Conservation (phyloP, 352 stramenopile genomes). For the Pilasporangium apinafurcum region DNA sequence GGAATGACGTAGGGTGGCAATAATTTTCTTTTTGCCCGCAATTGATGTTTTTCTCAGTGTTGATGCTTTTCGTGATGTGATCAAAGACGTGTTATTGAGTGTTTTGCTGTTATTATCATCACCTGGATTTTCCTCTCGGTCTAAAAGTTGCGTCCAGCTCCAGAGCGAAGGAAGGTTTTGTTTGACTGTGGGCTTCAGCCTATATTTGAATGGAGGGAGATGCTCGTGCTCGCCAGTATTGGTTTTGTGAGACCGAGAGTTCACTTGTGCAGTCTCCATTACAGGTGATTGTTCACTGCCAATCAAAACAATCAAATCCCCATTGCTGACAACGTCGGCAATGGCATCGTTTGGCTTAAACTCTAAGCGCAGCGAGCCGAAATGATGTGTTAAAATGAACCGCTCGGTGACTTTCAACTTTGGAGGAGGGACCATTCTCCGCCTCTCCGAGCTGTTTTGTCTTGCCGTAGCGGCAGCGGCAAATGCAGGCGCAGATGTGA, state of each 20-base stretch:
- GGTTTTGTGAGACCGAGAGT: too few species aligned
- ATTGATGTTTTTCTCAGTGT: too few species aligned
- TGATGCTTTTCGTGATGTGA: too few species aligned
- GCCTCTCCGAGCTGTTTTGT: background rate
- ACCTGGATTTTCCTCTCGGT: too few species aligned
- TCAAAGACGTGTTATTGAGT: too few species aligned
- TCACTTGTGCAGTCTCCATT: too few species aligned
- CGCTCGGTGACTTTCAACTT: conserved; percentile 32
- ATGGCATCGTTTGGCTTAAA: conserved; percentile 16
- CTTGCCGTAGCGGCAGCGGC: background rate
- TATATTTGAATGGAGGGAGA: conserved; percentile 9
- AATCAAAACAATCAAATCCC: conserved; percentile 34
- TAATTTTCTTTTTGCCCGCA: too few species aligned
- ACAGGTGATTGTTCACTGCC: background rate
- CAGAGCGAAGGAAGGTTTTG: conserved; percentile 7
- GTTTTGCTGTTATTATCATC: too few species aligned
- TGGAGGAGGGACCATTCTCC: background rate
- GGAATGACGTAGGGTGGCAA: too few species aligned
- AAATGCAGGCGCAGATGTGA: background rate
- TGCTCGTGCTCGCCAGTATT: too few species aligned
- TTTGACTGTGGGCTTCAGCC: conserved; percentile 8
- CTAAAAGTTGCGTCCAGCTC: too few species aligned
- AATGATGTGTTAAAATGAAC: conserved; percentile 29
- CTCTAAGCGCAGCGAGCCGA: conserved; percentile 17
- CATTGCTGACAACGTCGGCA: conserved; percentile 17